Evolutionary conservation across 305 asterid species (phyloP), one percentile per base, ranked within the genome.

Genomic region (Fraxinus baroniana): DNA sequence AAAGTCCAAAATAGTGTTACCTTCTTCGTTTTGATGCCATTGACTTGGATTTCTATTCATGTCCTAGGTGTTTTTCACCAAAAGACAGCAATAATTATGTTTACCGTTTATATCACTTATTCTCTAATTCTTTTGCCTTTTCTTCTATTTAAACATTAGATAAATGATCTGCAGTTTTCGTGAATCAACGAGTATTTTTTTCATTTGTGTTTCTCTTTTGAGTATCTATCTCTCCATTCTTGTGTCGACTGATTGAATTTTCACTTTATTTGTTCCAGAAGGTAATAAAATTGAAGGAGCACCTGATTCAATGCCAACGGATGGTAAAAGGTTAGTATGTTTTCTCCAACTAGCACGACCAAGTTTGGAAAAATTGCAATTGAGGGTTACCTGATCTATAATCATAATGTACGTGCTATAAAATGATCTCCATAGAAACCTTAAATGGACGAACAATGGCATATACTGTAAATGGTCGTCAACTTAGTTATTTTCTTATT

Each of bases 201-300:
- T 64, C 15, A 4, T 39, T 72, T 55, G 15, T 82, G 74, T 76
- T 57, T 83, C 44, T 44, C n/a, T 32, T 80, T 7, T 18, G 52
- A 7, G 57, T 37, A 24, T 37, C n/a, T 32, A 7, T 32, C 46
- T 57, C 68, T 74, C 8, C 52, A 18, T 20, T 55, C 32, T 78
- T 4, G 36, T 26, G 74, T 66, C 1, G 18, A 26, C 8, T 9
- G 18, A 66, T 35, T 28, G 74, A 68, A 68, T 68, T 68, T 20
- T 68, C 3, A 68, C 36, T 68, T 68, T 22, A 20, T 22, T 60
- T 60, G 32, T 62, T 44, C 62, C 24, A 37, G 41, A 22, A 93
- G 97, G 92, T 72, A 89, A 87, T 57, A 79, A 85, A 85, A 74
- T 68, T 24, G 82, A 87, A 37, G 90, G 79, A 86, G 90, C 89